Base-by-base conservation (phyloP, 371 early-diverging fungal species). In the Mortierella sp. region DNA sequence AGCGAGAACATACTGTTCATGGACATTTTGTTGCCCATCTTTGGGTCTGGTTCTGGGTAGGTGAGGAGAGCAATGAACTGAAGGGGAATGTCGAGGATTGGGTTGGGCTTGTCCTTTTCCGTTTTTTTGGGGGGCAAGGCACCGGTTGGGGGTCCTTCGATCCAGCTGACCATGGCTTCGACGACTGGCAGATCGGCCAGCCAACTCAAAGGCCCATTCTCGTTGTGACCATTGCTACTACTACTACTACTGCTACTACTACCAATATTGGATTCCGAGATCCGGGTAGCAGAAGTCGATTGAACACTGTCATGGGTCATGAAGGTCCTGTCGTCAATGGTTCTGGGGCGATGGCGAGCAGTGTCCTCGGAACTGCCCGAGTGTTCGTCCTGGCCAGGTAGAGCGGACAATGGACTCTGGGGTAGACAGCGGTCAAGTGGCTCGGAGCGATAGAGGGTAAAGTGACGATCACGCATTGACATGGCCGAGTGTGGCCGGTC, bases 41-140 rank as follows among this genome's bases (percentile, higher is more conserved):
- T 84, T 30, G 77, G 75, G 55, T 84, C 84, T 4, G 80, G 71
- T 30, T 82, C 84, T 1, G 85, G 85, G 45, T 76, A 84, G 28
- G 84, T 84, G 48, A 85, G 56, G 25, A 85, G 62, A 28, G 75
- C 84, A 47, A 85, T 76, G 48, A 84, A 85, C 56, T 82, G 82
- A 23, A 85, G 37, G 15, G 85, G 84, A 44, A 80, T 80, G 23
- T 84, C 83, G 2, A 77, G 59, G 63, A 71, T 70, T 2, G 80
- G 80, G 26, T 79, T 79, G 1, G 73, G 80, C 57, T 79, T 79
- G 26, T 79, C 73, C 52, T 70, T 79, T 11, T 79, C 79, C 16
- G 60, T 65, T 45, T 11, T 64, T 53, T 66, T 72, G 14, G 11
- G 53, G 11, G 51, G 75, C 19, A 63, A 70, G 0, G 50, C 26